Base-by-base conservation (phyloP, 2,329 filamentous ascomycete species). In the Monilinia aucupariae region DNA sequence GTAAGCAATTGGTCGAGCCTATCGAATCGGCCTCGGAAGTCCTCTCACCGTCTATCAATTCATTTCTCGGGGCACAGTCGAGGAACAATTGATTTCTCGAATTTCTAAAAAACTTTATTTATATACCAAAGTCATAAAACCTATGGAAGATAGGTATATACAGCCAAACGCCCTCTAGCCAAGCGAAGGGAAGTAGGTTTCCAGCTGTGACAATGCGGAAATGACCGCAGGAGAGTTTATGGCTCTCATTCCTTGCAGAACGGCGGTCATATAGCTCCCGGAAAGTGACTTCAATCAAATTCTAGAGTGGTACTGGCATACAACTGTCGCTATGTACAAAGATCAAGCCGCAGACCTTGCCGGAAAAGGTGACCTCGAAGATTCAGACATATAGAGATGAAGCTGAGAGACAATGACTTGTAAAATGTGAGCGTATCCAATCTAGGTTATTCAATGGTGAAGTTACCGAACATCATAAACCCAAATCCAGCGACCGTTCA, bases 21-120 rank as follows among this genome's bases (percentile, higher is more conserved):
- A 99, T 75, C 88, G 94, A 34, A 97, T 99, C 67, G 94, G 94
- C 0, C 94, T 99, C 75, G 91, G 91, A 75, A 91, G 94, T 69
- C 96, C 96, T 69, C 94, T 97, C 0, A 82, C 97, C 1, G 96
- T 96, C 69, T 96, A 97, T 72, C 93, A 97, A 74, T 79, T 99
- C 0, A 90, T 96, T 78, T 96, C 92, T 3, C 88, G 92, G 64
- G 85, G 88, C 27, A 92, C 89, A 17, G 91, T 90, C 0, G 94
- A 99, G 73, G 94, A 99, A 76, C 92, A 93, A 72, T 97, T 99
- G 72, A 72, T 74, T 70, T 71, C 72, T 12, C 63, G 72, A 15
- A 74, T 74, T 50, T 69, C 72, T 8, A 86, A 86, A 76, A 87
- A 86, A 72, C 74, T 85, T 0, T 86, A 86, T 65, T 75, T 86